Evolutionary conservation across 371 early-diverging fungal species (phyloP).

Genomic region (Mucor velutinosus): DNA sequence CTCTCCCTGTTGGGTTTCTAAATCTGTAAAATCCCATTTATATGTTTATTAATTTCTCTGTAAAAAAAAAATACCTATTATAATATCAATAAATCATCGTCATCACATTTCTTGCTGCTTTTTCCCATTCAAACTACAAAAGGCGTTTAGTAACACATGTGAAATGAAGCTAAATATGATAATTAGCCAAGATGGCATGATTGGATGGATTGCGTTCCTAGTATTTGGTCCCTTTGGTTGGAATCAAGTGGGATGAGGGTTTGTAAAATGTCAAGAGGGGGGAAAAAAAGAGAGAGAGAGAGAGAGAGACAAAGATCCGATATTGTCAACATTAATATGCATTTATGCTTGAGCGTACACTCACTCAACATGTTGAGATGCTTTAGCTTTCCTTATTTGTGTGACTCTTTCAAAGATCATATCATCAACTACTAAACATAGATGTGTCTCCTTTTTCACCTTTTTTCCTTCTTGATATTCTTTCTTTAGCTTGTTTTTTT

Average conservation of each 20-base stretch:
- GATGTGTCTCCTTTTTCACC: not conserved
- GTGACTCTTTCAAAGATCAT: not conserved
- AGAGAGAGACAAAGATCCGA: not conserved
- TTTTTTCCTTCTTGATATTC: not conserved
- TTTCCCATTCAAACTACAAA: not conserved
- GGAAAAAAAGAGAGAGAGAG: no score
- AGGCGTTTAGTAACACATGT: not conserved
- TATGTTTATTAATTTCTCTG: not conserved
- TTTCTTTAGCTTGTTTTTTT: not conserved
- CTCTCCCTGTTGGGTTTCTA: constrained; percentile 8
- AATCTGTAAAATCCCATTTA: not conserved
- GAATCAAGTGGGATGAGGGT: not conserved
- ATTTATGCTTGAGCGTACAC: not conserved
- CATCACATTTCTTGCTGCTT: not conserved
- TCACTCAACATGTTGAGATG: not conserved
- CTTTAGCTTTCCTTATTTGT: not conserved
- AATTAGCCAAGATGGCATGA: not conserved
- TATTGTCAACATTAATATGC: not conserved
- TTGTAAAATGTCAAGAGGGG: no score
- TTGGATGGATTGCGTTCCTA: not conserved
- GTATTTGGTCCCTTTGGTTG: not conserved
- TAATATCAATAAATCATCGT: not conserved
- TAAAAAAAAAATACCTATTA: not conserved
- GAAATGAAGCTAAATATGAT: not conserved
- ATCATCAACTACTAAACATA: not conserved